phyloP scores from a whole-genome alignment of 2,329 filamentous ascomycete genomes.

The Ceratocystis papillata region DNA sequence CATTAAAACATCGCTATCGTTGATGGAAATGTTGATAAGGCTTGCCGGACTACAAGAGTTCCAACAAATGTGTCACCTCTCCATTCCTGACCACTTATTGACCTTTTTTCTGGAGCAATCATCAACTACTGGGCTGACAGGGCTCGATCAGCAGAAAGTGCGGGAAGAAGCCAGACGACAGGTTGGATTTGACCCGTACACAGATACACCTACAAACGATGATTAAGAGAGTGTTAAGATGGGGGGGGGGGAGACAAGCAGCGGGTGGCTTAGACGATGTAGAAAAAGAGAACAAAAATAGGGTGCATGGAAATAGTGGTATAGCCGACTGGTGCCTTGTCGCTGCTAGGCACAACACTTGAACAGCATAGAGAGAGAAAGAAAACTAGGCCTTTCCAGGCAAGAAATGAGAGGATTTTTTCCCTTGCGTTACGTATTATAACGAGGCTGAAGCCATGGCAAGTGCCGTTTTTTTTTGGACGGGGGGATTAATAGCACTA shows the following conservation, averaged over 20 bases:
- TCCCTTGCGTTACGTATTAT: not conserved
- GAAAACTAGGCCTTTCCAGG: not conserved
- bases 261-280: not conserved
- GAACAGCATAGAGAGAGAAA: not conserved
- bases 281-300: not conserved
- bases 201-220: conserved; percentile 33
- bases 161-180: conserved; percentile 39
- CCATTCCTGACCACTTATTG: conserved; percentile 78
- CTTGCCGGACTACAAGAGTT: conserved; percentile 83
- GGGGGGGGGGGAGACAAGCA: not conserved
- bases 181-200: conserved; percentile 48
- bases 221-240: not conserved
- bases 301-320: not conserved
- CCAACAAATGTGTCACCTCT: conserved; percentile 78
- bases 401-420: not conserved
- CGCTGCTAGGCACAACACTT: too few relatives aligned
- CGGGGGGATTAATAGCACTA: too few relatives aligned
- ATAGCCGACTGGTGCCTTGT: not conserved
- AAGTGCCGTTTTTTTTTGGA: not conserved
- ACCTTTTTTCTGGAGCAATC: conserved; percentile 69
- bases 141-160: conserved; percentile 37
- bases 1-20: conserved; percentile 52
- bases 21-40: conserved; percentile 80
- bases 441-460: conserved; percentile 2
- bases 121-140: conserved; percentile 42